phyloP scores from a whole-genome alignment of 2,329 filamentous ascomycete species.

The Byssothecium circinans region DNA sequence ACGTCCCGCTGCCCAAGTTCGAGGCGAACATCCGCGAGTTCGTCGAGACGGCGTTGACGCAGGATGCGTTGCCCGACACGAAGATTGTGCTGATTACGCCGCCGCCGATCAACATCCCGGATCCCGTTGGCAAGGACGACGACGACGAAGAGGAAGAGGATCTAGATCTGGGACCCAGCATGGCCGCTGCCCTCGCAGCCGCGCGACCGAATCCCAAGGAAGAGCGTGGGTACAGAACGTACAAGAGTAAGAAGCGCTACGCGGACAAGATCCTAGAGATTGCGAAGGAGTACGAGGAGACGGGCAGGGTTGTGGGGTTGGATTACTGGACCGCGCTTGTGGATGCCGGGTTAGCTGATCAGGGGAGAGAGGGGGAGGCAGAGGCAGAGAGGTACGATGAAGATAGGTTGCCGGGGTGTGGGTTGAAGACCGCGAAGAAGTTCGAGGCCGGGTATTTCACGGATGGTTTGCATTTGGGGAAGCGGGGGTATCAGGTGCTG shows the following conservation, averaged over 20 bases:
- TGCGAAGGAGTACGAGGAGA: constrained; percentile 36
- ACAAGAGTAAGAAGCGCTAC: constrained; percentile 44
- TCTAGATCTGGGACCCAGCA: constrained; percentile 2
- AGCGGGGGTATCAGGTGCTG: constrained; percentile 32
- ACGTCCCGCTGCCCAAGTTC: constrained; percentile 38
- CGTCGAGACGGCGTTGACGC: constrained; percentile 36
- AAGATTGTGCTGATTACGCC: constrained; percentile 45
- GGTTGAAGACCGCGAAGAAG: constrained; percentile 29
- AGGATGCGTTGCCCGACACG: constrained; percentile 31
- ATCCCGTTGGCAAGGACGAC: neutral
- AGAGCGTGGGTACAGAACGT: constrained; percentile 34
- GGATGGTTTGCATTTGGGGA: constrained; percentile 43
- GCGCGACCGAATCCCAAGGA: constrained; percentile 14
- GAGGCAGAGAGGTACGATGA: constrained; percentile 25
- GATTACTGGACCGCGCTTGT: constrained; percentile 40
- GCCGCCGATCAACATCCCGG: constrained; percentile 39
- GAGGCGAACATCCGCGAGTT: constrained; percentile 41
- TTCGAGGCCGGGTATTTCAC: constrained; percentile 43
- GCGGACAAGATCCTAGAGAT: constrained; percentile 43
- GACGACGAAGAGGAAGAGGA: constrained; percentile 4
- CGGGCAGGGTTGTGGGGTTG: constrained; percentile 36
- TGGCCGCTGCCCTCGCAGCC: constrained; percentile 7
- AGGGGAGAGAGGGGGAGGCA: constrained; percentile 16
- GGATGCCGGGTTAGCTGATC: constrained; percentile 24
- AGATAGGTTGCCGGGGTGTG: constrained; percentile 40